A percentile compares a stretch with the other conserved stretches of the same genome.
Evolutionary conservation across 2,329 filamentous ascomycete genomes (phyloP).

Genomic region (Colletotrichum gloeosporioides): DNA sequence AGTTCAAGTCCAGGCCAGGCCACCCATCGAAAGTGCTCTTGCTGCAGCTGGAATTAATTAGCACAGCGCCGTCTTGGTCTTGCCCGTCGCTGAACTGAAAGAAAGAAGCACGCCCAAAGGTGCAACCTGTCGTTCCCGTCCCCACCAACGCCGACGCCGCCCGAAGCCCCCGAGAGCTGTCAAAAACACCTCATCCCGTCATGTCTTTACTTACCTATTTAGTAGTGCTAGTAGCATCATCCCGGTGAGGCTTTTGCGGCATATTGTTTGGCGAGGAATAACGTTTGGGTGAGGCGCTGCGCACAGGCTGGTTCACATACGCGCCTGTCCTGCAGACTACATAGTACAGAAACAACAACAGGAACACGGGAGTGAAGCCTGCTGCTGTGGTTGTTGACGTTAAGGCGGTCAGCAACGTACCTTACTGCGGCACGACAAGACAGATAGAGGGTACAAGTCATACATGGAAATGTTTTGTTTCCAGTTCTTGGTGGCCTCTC

Average conservation of each 20-base stretch:
- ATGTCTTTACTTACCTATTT: neutral
- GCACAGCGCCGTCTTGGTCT: neutral
- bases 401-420: neutral
- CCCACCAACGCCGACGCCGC: conserved; percentile 6
- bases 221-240: neutral
- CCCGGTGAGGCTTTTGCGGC: neutral
- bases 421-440: neutral
- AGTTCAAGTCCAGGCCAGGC: neutral
- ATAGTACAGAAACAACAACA: neutral
- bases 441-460: neutral
- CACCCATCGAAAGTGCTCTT: neutral
- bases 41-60: neutral
- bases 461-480: neutral
- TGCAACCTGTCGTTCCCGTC: neutral
- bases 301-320: neutral
- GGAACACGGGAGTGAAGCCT: neutral
- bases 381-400: neutral
- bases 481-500: neutral
- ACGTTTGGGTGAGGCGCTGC: neutral
- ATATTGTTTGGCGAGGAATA: neutral
- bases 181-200: conserved; percentile 3
- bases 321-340: neutral
- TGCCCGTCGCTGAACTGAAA: neutral
- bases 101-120: neutral
- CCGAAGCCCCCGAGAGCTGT: conserved; percentile 5